Conservation (phyloP, 805 yeast species). For the Priceomyces medius region DNA sequence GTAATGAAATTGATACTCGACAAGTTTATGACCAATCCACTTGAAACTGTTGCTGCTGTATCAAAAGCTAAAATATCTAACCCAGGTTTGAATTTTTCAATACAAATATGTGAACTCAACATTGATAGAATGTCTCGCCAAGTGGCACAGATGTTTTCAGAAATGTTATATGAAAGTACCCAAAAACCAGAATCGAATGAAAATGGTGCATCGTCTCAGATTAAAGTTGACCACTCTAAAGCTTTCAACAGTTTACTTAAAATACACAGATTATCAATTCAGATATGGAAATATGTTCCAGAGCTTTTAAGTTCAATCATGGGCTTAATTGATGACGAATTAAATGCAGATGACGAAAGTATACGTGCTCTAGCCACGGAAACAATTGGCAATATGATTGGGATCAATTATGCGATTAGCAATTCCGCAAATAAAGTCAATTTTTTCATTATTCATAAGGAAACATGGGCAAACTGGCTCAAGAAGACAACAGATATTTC, state of each 20-base stretch:
- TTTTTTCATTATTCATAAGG: conserved; percentile 56
- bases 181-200: conserved; percentile 17
- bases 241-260: conserved; percentile 50
- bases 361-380: conserved; percentile 69
- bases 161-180: conserved; percentile 57
- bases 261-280: conserved; percentile 60
- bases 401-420: conserved; percentile 16
- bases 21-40: conserved; percentile 45
- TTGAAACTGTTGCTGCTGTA: conserved; percentile 17
- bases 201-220: conserved; percentile 6
- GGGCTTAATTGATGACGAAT: conserved; percentile 77
- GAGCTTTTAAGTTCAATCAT: conserved; percentile 69
- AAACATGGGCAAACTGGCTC: conserved; percentile 69
- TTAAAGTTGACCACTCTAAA: conserved; percentile 10
- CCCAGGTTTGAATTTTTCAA: conserved; percentile 64
- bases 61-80: conserved; percentile 34
- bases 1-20: conserved; percentile 65
- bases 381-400: conserved; percentile 66
- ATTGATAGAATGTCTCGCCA: conserved; percentile 72
- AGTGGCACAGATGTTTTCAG: conserved; percentile 77
- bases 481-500: conserved; percentile 72
- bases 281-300: conserved; percentile 77
- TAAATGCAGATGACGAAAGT: conserved; percentile 65
- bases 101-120: conserved; percentile 66
- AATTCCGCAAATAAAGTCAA: conserved; percentile 49